These are phyloP conservation scores for Neurospora sp. DNA, from an alignment of 495 filamentous ascomycete species.

Conservation along the genomic window DNA sequence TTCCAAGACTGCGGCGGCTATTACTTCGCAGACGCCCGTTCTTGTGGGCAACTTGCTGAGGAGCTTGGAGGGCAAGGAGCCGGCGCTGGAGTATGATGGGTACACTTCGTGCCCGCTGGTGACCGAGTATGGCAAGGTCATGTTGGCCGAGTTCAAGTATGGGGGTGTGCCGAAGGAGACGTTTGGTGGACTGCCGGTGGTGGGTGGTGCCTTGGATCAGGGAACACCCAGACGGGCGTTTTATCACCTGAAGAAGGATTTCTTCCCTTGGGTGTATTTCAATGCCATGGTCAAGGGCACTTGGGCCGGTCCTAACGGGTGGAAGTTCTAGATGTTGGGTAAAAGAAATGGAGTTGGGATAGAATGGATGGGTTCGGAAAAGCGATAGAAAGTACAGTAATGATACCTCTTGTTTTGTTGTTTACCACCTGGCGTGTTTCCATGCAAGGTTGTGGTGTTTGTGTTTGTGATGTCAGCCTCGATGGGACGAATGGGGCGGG, in stretches of 20 bases:
- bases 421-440: not conserved
- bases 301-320: slow-evolving; percentile 54
- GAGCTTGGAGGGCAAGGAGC: slow-evolving; percentile 44
- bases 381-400: not conserved
- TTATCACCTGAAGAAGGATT: slow-evolving; percentile 61
- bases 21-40: slow-evolving; percentile 53
- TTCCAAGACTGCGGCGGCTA: slow-evolving; percentile 58
- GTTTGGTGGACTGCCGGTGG: slow-evolving; percentile 26
- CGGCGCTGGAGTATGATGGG: slow-evolving; percentile 47
- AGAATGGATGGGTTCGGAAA: not conserved
- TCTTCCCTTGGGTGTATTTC: slow-evolving; percentile 60
- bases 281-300: slow-evolving; percentile 49
- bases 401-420: not conserved
- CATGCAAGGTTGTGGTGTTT: not conserved
- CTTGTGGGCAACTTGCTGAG: slow-evolving; percentile 47
- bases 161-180: slow-evolving; percentile 63
- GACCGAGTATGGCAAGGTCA: slow-evolving; percentile 55
- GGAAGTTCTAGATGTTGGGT: slow-evolving; percentile 1
- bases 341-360: not conserved
- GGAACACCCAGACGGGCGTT: slow-evolving; percentile 42
- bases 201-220: slow-evolving; percentile 49
- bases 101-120: slow-evolving; percentile 62
- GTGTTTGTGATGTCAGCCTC: not conserved
- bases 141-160: slow-evolving; percentile 65
- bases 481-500: not conserved